phyloP scores from a whole-genome alignment of 306 rosid species.

The Rubus parviflorus region DNA sequence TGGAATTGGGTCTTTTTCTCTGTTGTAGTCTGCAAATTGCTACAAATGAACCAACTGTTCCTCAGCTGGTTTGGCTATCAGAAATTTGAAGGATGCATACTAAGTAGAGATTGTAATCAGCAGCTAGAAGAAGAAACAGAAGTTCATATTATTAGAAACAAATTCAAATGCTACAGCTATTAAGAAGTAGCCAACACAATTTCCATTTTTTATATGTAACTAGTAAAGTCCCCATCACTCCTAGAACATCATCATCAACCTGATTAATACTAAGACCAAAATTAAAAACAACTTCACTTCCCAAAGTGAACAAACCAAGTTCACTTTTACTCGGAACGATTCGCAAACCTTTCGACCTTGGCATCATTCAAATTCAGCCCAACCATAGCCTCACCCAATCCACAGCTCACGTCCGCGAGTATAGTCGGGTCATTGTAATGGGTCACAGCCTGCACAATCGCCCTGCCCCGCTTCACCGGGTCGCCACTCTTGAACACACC shows the following conservation, averaged over 20 bases:
- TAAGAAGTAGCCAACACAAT: no score
- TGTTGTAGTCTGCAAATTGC: no score
- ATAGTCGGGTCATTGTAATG: conserved; percentile 78
- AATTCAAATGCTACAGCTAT: neutral
- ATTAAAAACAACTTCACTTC: neutral
- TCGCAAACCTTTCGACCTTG: conserved; percentile 78
- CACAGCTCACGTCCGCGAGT: conserved; percentile 81
- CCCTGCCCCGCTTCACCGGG: conserved; percentile 80
- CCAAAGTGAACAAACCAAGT: neutral
- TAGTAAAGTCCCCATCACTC: neutral
- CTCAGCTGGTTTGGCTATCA: neutral
- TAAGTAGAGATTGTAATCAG: neutral
- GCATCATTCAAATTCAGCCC: conserved; percentile 71
- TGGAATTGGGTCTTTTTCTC: no score
- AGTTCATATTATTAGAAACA: conserved; percentile 8
- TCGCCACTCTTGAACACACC: conserved; percentile 95
- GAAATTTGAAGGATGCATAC: neutral
- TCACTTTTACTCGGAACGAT: conserved; percentile 51
- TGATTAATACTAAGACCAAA: neutral
- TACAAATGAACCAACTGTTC: neutral
- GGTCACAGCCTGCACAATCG: conserved; percentile 90
- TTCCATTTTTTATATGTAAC: conserved; percentile 7
- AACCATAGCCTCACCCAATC: conserved; percentile 90
- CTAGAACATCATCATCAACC: conserved; percentile 1
- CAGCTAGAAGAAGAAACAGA: neutral